Evolutionary conservation across 1,139 yeast species (phyloP).

Genomic region (Debaryomyces subglobosus): DNA sequence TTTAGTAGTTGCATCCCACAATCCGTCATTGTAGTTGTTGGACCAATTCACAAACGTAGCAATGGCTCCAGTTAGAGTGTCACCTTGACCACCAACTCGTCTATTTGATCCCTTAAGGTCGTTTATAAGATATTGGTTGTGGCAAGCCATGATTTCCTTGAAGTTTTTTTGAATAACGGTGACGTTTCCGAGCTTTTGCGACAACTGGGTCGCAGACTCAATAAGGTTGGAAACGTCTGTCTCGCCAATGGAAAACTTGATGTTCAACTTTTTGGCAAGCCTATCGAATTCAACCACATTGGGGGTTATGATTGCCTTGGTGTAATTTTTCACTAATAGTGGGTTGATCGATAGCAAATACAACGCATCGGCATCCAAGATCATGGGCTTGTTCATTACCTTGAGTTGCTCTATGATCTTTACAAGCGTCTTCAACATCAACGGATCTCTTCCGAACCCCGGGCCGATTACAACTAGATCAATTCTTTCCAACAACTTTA

Average conservation of each 20-base stretch:
- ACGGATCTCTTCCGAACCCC: slow-evolving; percentile 82
- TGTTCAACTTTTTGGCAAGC: slow-evolving; percentile 48
- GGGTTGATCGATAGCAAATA: slow-evolving; percentile 63
- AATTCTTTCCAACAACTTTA: slow-evolving; percentile 58
- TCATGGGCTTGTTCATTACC: slow-evolving; percentile 59
- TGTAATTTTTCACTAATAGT: slow-evolving; percentile 50
- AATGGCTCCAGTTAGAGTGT: slow-evolving; percentile 47
- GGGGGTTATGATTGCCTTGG: slow-evolving; percentile 76
- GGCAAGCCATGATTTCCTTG: slow-evolving; percentile 63
- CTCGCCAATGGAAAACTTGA: slow-evolving; percentile 35
- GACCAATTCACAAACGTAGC: slow-evolving; percentile 49
- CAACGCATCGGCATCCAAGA: slow-evolving; percentile 90
- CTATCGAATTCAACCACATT: slow-evolving; percentile 84
- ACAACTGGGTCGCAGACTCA: slow-evolving; percentile 45
- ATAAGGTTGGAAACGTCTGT: slow-evolving; percentile 23
- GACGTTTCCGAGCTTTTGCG: slow-evolving; percentile 61
- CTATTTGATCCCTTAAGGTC: slow-evolving; percentile 58
- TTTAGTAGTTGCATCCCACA: slow-evolving; percentile 53
- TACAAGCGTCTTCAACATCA: slow-evolving; percentile 64
- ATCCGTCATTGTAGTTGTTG: slow-evolving; percentile 52
- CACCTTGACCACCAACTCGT: slow-evolving; percentile 55
- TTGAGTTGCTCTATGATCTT: slow-evolving; percentile 60
- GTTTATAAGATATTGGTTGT: slow-evolving; percentile 41
- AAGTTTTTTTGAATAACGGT: slow-evolving; percentile 74
- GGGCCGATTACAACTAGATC: slow-evolving; percentile 92